Percentiles rank a stretch among this genome's conserved stretches.
Conservation (phyloP, 345 rosid species). For the Gossypium rotundifolium region DNA sequence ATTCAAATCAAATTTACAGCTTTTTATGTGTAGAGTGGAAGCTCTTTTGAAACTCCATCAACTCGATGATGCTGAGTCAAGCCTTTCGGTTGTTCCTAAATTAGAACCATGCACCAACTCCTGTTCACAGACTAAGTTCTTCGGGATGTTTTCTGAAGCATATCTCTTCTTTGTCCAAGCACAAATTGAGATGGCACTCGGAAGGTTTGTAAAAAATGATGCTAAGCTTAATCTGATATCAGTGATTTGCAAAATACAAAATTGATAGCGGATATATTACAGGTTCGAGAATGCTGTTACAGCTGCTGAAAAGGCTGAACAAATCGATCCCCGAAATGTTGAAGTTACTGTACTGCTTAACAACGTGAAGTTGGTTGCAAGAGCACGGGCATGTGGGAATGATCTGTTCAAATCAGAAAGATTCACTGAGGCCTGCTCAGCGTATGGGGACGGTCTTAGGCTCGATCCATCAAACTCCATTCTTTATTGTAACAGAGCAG, state of each 20-base stretch:
- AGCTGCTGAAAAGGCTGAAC: constrained; percentile 71
- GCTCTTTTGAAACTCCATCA: constrained; percentile 75
- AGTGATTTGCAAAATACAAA: constrained; percentile 23
- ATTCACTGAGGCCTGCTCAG: constrained; percentile 85
- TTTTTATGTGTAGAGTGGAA: constrained; percentile 92
- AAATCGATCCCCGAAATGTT: constrained; percentile 57
- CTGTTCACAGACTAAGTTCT: constrained; percentile 42
- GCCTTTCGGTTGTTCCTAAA: constrained; percentile 40
- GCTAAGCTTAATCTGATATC: constrained; percentile 4
- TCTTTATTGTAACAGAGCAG: constrained; percentile 79
- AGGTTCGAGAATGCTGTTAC: constrained; percentile 89
- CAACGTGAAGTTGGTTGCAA: constrained; percentile 56
- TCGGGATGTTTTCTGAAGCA: constrained; percentile 81
- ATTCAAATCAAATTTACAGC: constrained; percentile 60
- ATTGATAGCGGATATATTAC: constrained; percentile 46
- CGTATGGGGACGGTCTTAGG: constrained; percentile 84
- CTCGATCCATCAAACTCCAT: constrained; percentile 75
- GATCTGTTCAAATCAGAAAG: constrained; percentile 93
- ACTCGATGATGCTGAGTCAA: constrained; percentile 69
- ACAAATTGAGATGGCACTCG: constrained; percentile 82
- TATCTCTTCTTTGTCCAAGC: constrained; percentile 65
- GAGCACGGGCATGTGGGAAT: constrained; percentile 79
- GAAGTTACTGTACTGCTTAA: constrained; percentile 55
- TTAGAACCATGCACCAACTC: constrained; percentile 36
- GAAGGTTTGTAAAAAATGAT: constrained; percentile 61